Conservation (phyloP, 768 basidiomycete genomes). For the Boletus tomentosulus region DNA sequence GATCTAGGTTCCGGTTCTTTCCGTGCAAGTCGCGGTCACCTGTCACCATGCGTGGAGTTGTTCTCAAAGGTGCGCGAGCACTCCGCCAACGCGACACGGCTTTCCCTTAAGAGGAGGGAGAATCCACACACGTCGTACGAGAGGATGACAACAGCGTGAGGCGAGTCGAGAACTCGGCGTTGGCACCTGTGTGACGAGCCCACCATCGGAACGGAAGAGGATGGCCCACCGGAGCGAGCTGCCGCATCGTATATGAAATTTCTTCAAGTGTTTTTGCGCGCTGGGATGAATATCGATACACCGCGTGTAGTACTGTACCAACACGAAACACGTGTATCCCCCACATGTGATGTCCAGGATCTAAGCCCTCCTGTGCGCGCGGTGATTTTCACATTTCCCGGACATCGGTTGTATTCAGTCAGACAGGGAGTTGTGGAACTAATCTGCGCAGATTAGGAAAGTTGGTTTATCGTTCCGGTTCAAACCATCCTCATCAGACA, state of each 20-base stretch:
- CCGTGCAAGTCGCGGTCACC: constrained; percentile 3
- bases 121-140: background rate
- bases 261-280: background rate
- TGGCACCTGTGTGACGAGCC: background rate
- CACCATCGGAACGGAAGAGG: background rate
- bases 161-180: background rate
- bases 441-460: constrained; percentile 12
- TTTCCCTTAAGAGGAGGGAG: background rate
- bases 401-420: background rate
- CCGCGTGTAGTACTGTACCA: background rate
- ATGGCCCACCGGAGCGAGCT: background rate
- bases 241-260: background rate
- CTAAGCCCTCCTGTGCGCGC: background rate
- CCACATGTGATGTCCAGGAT: background rate
- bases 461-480: background rate
- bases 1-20: constrained; percentile 16
- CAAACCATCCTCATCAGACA: constrained; percentile 18
- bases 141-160: background rate
- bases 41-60: too few species aligned
- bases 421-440: background rate
- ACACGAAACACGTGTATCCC: constrained; percentile 6
- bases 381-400: background rate
- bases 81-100: background rate
- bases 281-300: background rate
- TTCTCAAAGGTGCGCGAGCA: background rate